These are phyloP conservation scores for Uronychia setigera DNA, from an alignment of 73 alveolate genomes.

Conservation along the genomic window DNA sequence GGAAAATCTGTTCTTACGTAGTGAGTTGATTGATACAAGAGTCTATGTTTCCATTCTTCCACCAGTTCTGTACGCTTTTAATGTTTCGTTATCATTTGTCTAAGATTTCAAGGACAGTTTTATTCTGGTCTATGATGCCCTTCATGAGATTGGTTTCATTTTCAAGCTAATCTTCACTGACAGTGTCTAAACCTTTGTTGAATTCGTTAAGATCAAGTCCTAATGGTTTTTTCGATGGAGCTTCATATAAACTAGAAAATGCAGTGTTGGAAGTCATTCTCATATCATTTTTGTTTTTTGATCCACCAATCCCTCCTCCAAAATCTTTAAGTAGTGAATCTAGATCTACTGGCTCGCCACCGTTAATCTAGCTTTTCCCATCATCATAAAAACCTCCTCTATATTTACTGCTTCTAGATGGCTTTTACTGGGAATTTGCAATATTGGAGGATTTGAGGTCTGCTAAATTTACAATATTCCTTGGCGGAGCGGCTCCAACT, in stretches of 20 bases:
- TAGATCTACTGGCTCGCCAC: neutral
- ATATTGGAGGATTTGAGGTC: too few relatives aligned
- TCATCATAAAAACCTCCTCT: too few relatives aligned
- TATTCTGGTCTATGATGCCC: constrained; percentile 2
- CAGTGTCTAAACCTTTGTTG: neutral
- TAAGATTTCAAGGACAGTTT: constrained; percentile 11
- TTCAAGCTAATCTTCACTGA: neutral
- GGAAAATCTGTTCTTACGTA: neutral
- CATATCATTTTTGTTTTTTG: neutral
- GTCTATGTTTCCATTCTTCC: constrained; percentile 34
- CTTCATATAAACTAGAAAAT: constrained; percentile 10
- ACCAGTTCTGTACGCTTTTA: constrained; percentile 5
- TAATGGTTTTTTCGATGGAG: constrained; percentile 14
- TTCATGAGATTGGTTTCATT: constrained; percentile 6
- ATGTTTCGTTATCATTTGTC: neutral
- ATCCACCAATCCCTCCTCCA: neutral
- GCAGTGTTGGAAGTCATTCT: neutral
- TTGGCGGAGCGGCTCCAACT: neutral
- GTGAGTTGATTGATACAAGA: constrained; percentile 15
- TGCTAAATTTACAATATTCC: neutral
- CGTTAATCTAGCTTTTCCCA: neutral
- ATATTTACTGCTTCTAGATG: too few relatives aligned
- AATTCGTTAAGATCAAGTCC: constrained; percentile 20
- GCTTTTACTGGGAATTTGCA: too few relatives aligned
- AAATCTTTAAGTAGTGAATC: neutral